Evolutionary conservation across 208 protist species (phyloP).

Genomic region (Crithidia thermophila): DNA sequence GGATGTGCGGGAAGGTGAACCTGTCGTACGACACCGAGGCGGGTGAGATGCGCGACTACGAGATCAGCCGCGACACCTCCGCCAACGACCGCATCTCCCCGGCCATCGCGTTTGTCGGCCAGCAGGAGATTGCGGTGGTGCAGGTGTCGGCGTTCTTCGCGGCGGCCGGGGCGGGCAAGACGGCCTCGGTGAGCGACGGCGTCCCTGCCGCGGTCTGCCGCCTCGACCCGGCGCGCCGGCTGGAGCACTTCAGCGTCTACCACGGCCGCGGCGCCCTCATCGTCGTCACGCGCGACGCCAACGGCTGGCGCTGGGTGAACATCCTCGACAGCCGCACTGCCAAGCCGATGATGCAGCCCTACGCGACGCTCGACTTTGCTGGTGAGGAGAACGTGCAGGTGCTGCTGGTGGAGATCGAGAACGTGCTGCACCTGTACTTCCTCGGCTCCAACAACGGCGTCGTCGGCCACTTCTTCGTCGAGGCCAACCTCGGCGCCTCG

Average conservation of each 20-base stretch:
- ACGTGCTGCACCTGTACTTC: slow-evolving; percentile 79
- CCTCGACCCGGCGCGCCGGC: slow-evolving; percentile 41
- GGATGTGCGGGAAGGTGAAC: slow-evolving; percentile 44
- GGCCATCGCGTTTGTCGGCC: slow-evolving; percentile 47
- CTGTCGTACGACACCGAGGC: slow-evolving; percentile 48
- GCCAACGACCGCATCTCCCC: slow-evolving; percentile 35
- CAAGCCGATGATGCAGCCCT: slow-evolving; percentile 57
- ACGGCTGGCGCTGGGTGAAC: slow-evolving; percentile 85
- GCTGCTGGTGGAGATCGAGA: slow-evolving; percentile 50
- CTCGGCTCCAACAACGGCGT: slow-evolving; percentile 57
- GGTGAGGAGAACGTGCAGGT: slow-evolving; percentile 70
- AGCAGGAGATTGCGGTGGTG: slow-evolving; percentile 45
- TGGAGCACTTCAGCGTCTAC: slow-evolving; percentile 73
- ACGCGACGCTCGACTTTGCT: slow-evolving; percentile 71
- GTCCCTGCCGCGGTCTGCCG: slow-evolving; percentile 32
- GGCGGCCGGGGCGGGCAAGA: not conserved
- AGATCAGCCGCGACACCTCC: slow-evolving; percentile 38
- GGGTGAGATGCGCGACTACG: slow-evolving; percentile 57
- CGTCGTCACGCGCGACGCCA: slow-evolving; percentile 73
- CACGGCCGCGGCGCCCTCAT: slow-evolving; percentile 50
- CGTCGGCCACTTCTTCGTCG: slow-evolving; percentile 70
- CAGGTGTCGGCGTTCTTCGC: slow-evolving; percentile 42
- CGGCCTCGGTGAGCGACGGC: slow-evolving; percentile 1
- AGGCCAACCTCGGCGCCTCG: slow-evolving; percentile 45
- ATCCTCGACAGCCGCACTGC: slow-evolving; percentile 69